Percentiles rank a stretch among this genome's conserved stretches.
Evolutionary conservation across 176 grass and related monocot species (phyloP).

Genomic region (Cocos nucifera): DNA sequence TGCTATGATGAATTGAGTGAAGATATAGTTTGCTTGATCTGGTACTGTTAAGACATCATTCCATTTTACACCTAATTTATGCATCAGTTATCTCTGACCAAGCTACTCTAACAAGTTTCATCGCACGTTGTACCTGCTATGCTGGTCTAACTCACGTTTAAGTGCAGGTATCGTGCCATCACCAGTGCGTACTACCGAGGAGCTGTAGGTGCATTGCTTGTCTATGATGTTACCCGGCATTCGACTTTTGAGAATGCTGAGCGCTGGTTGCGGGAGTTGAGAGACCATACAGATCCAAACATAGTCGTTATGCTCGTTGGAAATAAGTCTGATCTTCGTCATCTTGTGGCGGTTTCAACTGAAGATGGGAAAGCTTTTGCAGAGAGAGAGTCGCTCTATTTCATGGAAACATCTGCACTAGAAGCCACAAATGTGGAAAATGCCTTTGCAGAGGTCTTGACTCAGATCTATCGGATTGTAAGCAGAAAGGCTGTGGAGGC

Average conservation of each 20-base stretch:
- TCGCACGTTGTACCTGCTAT: too few relatives aligned
- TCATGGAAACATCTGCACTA: constrained; percentile 13
- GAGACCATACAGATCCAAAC: constrained; percentile 3
- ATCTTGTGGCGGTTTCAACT: constrained; percentile 5
- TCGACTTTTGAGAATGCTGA: not conserved
- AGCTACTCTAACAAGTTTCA: too few relatives aligned
- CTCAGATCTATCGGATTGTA: not conserved
- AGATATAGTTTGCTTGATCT: too few relatives aligned
- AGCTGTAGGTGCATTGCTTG: constrained; percentile 6
- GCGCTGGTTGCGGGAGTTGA: constrained; percentile 4
- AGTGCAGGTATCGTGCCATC: constrained; percentile 10
- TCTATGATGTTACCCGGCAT: constrained; percentile 9
- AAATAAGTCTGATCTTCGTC: constrained; percentile 6
- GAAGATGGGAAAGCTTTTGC: constrained; percentile 8
- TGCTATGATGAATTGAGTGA: too few relatives aligned
- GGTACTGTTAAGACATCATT: too few relatives aligned
- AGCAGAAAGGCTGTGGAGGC: constrained; percentile 8
- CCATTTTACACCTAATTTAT: too few relatives aligned
- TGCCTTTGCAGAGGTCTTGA: constrained; percentile 13
- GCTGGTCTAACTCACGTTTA: not conserved
- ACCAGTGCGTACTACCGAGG: constrained; percentile 11
- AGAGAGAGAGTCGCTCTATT: constrained; percentile 10
- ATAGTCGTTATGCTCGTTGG: constrained; percentile 9
- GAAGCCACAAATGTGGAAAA: constrained; percentile 13
- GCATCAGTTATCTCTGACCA: too few relatives aligned